phyloP scores from a whole-genome alignment of 371 early-diverging fungal genomes.

The Circinella minor region DNA sequence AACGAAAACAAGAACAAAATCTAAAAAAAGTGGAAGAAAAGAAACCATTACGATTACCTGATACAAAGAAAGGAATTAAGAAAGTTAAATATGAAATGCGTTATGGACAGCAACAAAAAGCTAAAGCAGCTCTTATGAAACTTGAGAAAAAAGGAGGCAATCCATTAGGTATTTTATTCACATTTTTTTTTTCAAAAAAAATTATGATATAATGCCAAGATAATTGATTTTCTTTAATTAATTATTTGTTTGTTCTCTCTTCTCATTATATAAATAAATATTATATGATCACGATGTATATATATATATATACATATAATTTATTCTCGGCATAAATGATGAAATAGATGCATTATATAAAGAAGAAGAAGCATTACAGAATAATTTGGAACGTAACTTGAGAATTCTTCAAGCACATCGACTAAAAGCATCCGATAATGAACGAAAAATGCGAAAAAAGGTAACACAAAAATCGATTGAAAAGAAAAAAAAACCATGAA shows the following conservation, averaged over 20 bases:
- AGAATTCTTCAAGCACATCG: constrained; percentile 31
- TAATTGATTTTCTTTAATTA: background rate
- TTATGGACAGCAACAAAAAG: constrained; percentile 56
- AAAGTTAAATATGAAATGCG: constrained; percentile 62
- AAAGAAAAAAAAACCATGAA: background rate
- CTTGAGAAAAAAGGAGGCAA: constrained; percentile 46
- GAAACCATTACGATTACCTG: constrained; percentile 37
- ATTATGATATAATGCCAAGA: background rate
- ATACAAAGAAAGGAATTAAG: constrained; percentile 62
- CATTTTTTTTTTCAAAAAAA: too few species aligned
- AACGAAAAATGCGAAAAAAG: constrained; percentile 19
- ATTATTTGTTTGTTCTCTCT: too few species aligned
- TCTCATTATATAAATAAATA: too few species aligned
- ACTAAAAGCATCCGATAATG: constrained; percentile 35
- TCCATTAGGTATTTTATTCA: constrained; percentile 48
- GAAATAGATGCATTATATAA: constrained; percentile 30
- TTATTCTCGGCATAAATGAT: background rate
- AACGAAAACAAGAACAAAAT: background rate
- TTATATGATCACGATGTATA: background rate
- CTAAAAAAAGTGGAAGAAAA: constrained; percentile 1
- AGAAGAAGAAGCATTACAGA: constrained; percentile 33
- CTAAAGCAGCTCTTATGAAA: constrained; percentile 36
- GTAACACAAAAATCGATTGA: background rate
- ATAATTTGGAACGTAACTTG: constrained; percentile 42
- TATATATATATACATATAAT: too few species aligned